Percentiles rank a stretch among this genome's conserved stretches.
Evolutionary conservation across 2,329 filamentous ascomycete species (phyloP).

Genomic region (Aspergillus fijiensis): DNA sequence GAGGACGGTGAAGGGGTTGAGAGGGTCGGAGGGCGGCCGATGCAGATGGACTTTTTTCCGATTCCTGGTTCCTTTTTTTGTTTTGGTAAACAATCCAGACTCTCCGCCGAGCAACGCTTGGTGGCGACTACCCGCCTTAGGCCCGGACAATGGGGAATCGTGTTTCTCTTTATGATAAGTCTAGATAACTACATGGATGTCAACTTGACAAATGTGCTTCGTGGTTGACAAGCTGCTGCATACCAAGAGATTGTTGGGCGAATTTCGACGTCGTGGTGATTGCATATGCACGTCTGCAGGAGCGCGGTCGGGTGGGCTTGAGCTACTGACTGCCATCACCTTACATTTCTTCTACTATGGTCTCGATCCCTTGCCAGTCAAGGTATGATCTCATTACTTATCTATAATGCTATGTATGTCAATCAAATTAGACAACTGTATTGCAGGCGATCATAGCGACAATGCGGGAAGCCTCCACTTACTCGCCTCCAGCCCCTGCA

Average conservation of each 20-base stretch:
- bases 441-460: neutral
- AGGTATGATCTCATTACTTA: neutral
- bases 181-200: too few relatives aligned
- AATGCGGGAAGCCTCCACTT: neutral
- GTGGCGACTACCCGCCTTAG: neutral
- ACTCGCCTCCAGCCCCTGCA: neutral
- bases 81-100: conserved; percentile 22
- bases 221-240: neutral
- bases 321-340: neutral
- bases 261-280: neutral
- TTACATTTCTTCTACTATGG: neutral
- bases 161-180: neutral
- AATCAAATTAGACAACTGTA: neutral
- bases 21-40: conserved; percentile 6
- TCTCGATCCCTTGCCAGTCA: neutral
- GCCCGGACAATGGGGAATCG: neutral
- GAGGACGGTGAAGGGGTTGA: conserved; percentile 6
- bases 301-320: neutral
- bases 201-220: neutral
- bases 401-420: neutral
- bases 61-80: conserved; percentile 10
- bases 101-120: conserved; percentile 6
- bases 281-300: neutral
- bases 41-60: conserved; percentile 15
- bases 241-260: neutral